A percentile compares a stretch with the other conserved stretches of the same genome.
Evolutionary conservation across 148 eudicot species (phyloP).

Genomic region (Persicaria tinctoria): DNA sequence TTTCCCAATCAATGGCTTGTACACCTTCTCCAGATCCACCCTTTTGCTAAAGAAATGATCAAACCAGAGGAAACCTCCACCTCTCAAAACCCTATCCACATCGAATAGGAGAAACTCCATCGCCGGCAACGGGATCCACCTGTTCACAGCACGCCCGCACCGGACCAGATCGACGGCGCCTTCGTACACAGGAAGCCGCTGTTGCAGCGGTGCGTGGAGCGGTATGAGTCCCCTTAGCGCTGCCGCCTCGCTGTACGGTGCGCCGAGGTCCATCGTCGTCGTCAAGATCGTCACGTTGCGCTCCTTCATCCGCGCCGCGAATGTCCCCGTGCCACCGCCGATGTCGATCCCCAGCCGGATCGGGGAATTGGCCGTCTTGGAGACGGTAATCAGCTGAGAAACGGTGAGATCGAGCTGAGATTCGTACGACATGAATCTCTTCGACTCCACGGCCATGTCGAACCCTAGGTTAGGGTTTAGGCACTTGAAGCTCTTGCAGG

Average conservation of each 20-base stretch:
- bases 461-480: slow-evolving; percentile 50
- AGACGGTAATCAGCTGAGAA: slow-evolving; percentile 39
- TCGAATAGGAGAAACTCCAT: slow-evolving; percentile 78
- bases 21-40: slow-evolving; percentile 68
- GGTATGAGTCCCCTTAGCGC: slow-evolving; percentile 68
- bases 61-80: slow-evolving; percentile 73
- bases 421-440: slow-evolving; percentile 34
- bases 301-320: slow-evolving; percentile 62
- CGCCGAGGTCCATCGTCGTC: slow-evolving; percentile 68
- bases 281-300: slow-evolving; percentile 59
- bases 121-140: slow-evolving; percentile 69
- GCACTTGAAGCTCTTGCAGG: slow-evolving; percentile 59
- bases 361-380: slow-evolving; percentile 20
- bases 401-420: slow-evolving; percentile 70
- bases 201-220: slow-evolving; percentile 79
- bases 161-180: slow-evolving; percentile 72
- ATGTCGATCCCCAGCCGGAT: slow-evolving; percentile 59
- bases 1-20: slow-evolving; percentile 53
- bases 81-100: slow-evolving; percentile 77
- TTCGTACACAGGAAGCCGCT: slow-evolving; percentile 74
- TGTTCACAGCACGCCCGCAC: slow-evolving; percentile 64
- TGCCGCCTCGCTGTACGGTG: slow-evolving; percentile 64
- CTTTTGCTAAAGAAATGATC: slow-evolving; percentile 72
- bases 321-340: slow-evolving; percentile 73
- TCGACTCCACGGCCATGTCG: slow-evolving; percentile 33